Base-by-base conservation (phyloP, 148 eudicot species). In the Diospyros kaki region DNA sequence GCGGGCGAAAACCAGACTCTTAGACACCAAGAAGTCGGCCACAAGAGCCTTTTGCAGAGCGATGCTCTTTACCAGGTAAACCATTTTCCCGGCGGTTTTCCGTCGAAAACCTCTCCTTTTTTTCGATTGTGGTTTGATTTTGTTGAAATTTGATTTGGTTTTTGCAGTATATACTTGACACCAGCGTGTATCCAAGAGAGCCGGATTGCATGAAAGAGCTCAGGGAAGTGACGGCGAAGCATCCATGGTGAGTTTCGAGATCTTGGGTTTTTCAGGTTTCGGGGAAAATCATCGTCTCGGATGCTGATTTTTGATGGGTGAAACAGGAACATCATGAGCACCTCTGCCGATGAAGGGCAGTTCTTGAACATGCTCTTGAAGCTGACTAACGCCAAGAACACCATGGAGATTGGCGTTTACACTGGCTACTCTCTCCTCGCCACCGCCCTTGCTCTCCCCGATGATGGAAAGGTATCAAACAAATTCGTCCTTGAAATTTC, bases 391-490 rank as follows among this genome's bases (percentile, higher is more conserved):
- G 97, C 97, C 58, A 91, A 91, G 74, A 91, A 89, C 79, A 92
- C 97, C 28, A 92, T 92, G 89, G 97, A 92, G 81, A 89, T 92
- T 51, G 97, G 97, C 12, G 97, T 92, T 58, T 93, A 83, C 79
- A 93, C 96, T 1, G 98, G 98, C 58, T 93, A 93, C 73, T 93
- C 98, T 75, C 96, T 91, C 68, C 91, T 93, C n/a, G 93, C 98
- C 64, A 93, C 98, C 4, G 98, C 98, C 51, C 96, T 93, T 73
- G 96, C 98, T 56, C 89, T 93, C 62, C 98, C 98, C 18, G 87
- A 87, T 0, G 98, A 93, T 76, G 98, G 96, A 75, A 89, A 91
- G 96, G 98, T 79, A 3, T 28, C 28, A 28, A 28, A 28, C 0
- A 28, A 28, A 28, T 28, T 28, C 28, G 28, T 28, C 28, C 28